Evolutionary conservation across 2,329 filamentous ascomycete species (phyloP).

Genomic region (Trichocomaceae sp.): DNA sequence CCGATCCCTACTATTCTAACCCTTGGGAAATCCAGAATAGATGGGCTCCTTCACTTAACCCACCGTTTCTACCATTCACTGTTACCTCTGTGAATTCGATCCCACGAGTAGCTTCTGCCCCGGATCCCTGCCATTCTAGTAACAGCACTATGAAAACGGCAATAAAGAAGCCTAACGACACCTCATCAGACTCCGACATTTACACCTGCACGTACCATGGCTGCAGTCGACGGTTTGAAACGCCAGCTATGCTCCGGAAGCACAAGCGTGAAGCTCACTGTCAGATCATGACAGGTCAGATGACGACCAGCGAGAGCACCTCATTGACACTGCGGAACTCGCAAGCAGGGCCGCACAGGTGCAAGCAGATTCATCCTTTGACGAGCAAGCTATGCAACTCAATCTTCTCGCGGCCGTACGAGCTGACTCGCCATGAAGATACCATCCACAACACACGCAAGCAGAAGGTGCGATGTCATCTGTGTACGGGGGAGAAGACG

Average conservation of each 20-base stretch:
- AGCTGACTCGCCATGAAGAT: conserved; percentile 91
- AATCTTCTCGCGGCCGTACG: conserved; percentile 90
- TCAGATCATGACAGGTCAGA: conserved; percentile 49
- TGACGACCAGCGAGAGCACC: conserved; percentile 36
- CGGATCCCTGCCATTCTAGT: too few relatives aligned
- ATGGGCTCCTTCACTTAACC: too few relatives aligned
- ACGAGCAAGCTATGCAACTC: conserved; percentile 94
- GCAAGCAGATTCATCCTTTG: conserved; percentile 86
- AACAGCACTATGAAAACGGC: too few relatives aligned
- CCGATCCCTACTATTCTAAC: too few relatives aligned
- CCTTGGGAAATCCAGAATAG: too few relatives aligned
- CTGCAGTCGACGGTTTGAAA: conserved; percentile 81
- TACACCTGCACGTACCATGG: conserved; percentile 97
- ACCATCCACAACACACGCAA: conserved; percentile 95
- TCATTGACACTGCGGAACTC: conserved; percentile 62
- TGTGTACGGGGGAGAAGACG: conserved; percentile 94
- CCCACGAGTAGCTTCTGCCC: too few relatives aligned
- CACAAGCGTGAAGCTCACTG: conserved; percentile 93
- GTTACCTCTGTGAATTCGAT: too few relatives aligned
- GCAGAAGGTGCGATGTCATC: conserved; percentile 85
- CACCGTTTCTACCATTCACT: too few relatives aligned
- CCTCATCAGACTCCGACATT: conserved; percentile 71
- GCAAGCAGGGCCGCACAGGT: conserved; percentile 88
- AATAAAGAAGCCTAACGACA: conserved; percentile 53
- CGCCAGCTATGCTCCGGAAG: conserved; percentile 78